Evolutionary conservation across 75 land plant species (phyloP).

Genomic region (Ceratopteris richardii): DNA sequence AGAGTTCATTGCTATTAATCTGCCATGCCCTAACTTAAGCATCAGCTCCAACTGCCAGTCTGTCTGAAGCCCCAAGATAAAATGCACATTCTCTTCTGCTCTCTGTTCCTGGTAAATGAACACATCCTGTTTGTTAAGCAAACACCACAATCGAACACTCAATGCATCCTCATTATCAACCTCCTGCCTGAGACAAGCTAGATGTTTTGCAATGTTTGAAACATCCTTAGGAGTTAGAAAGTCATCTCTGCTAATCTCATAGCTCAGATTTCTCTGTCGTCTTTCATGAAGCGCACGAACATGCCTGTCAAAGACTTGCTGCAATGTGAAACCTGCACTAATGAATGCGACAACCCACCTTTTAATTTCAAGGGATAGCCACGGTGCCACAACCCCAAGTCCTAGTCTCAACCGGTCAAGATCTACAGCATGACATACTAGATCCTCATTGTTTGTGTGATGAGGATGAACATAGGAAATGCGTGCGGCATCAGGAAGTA

Average conservation of each 20-base stretch:
- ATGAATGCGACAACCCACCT: slow-evolving; percentile 7
- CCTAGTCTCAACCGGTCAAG: slow-evolving; percentile 49
- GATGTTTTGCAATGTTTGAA: slow-evolving; percentile 6
- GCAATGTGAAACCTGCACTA: slow-evolving; percentile 6
- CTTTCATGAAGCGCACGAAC: slow-evolving; percentile 6
- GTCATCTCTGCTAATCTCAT: slow-evolving; percentile 6
- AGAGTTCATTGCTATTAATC: slow-evolving; percentile 55
- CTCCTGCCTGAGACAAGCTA: slow-evolving; percentile 4
- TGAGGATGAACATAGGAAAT: slow-evolving; percentile 55
- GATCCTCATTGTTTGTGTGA: slow-evolving; percentile 64
- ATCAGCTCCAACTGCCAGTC: slow-evolving; percentile 82
- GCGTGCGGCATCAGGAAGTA: slow-evolving; percentile 58
- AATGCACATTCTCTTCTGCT: slow-evolving; percentile 16
- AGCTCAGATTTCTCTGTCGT: slow-evolving; percentile 1
- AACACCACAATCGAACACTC: slow-evolving; percentile 7
- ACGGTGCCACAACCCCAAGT: slow-evolving; percentile 6
- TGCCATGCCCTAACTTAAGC: slow-evolving; percentile 66
- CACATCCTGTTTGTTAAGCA: slow-evolving; percentile 4
- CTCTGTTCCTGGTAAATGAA: slow-evolving; percentile 44
- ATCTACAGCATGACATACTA: slow-evolving; percentile 53
- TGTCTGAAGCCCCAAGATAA: slow-evolving; percentile 74
- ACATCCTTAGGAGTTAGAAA: slow-evolving; percentile 8
- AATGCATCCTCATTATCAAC: slow-evolving; percentile 7
- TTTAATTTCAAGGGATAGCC: slow-evolving; percentile 4
- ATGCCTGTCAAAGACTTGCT: slow-evolving; percentile 7